Evolutionary conservation across 1,139 yeast species (phyloP), one percentile per base, ranked within the genome.

Genomic region (Saccharomycopsis hybrid): DNA sequence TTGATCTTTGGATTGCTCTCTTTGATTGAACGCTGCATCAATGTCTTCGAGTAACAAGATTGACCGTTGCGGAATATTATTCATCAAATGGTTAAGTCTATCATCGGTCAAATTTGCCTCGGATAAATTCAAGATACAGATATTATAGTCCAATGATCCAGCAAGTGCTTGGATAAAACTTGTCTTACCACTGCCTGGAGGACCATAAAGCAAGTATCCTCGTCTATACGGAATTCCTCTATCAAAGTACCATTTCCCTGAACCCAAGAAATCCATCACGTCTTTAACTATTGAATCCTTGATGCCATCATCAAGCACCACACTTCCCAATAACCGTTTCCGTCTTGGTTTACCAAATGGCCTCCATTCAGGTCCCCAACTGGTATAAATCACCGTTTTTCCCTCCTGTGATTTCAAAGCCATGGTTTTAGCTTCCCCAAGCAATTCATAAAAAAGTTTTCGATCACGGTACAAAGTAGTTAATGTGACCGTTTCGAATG

Each of bases 291-390:
- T 78, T 13, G 65, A 61, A 53, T 83, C 85, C 56, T 82, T 80
- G 44, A 92, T 70, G 1, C 88, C 92, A 37, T 75, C 65, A 62
- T 89, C 97, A 52, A 92, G 70, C 39, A 92, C 82, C 13, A 92
- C 99, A 11, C 95, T 85, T 4, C 86, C 92, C 38, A 90, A 68
- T 46, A 83, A 70, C 60, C 99, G 75, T 66, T 92, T 90, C 58
- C 83, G 83, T 57, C 97, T 75, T 1, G 99, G 97, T 62, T 85
- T 94, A 1, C 99, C 99, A 70, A 92, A 92, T 2, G 96, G 96
- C 59, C 98, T 74, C 99, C 99, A 92, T 62, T 92, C 99, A 11
- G 96, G 96, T 1, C 97, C 98, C 86, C 94, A 90, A 2, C 96
- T 85, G 1, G 96, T 88, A 66, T 78, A 92, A 4, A 92, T 71